Conservation (phyloP, 495 filamentous ascomycete genomes). For the Neurospora hispaniola region DNA sequence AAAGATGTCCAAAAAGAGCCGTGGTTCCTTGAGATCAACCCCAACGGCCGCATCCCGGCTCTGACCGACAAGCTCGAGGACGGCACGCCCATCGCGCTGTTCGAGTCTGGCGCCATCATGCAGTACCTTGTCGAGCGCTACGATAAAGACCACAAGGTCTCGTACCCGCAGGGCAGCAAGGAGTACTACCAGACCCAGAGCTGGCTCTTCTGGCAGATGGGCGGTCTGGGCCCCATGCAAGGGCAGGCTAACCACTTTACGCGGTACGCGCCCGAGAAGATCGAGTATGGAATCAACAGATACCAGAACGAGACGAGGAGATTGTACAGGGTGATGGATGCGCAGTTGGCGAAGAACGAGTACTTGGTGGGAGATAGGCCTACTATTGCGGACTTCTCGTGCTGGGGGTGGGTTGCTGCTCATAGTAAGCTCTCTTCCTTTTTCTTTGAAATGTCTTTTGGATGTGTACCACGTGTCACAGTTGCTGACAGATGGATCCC, state of each 20-base stretch:
- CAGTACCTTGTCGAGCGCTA: constrained; percentile 77
- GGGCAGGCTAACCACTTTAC: constrained; percentile 83
- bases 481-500: not conserved
- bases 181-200: constrained; percentile 71
- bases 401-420: constrained; percentile 62
- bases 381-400: constrained; percentile 77
- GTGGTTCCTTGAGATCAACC: constrained; percentile 89
- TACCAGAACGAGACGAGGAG: constrained; percentile 75
- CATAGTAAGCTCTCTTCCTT: constrained; percentile 21
- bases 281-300: constrained; percentile 74
- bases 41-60: constrained; percentile 92
- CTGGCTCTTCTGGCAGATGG: constrained; percentile 56
- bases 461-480: not conserved
- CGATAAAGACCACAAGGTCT: constrained; percentile 71
- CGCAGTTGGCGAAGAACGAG: constrained; percentile 53
- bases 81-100: constrained; percentile 63
- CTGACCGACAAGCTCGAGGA: constrained; percentile 67
- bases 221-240: constrained; percentile 87
- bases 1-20: constrained; percentile 62
- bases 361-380: constrained; percentile 72
- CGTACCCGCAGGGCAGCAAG: constrained; percentile 60
- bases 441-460: not conserved
- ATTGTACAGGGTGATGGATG: constrained; percentile 70
- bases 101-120: constrained; percentile 79
- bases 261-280: constrained; percentile 75